Evolutionary conservation across 1,284 basidiomycete genomes (phyloP), one percentile per base, ranked within the genome.

Genomic region (Ceratobasidium sp.): DNA sequence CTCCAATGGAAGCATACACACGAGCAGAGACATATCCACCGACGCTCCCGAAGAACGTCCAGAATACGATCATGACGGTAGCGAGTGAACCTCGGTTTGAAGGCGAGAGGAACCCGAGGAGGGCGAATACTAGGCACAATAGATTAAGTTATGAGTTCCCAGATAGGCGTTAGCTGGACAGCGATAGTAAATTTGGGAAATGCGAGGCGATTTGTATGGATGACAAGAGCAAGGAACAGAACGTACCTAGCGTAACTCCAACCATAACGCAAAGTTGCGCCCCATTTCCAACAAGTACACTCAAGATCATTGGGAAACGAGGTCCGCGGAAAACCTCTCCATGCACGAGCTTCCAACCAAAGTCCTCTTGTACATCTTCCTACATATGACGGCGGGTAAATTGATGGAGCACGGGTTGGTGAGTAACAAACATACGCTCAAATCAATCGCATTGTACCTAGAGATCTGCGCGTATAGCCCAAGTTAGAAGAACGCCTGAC

Each of bases 291-390:
- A 94, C 89, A 81, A 95, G 87, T 55, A 97, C 88, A 1, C 94
- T 91, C 6, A 99, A 84, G 13, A 93, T 78, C 87, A 96, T 89
- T 0, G 94, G 88, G 73, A 91, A 87, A 58, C 84, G 82, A 0
- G 97, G 97, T 3, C 92, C 85, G 35, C 97, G 89, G 86, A 98
- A 98, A 16, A 99, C 94, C 82, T 99, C 97, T 35, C 95, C 96
- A 78, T 98, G 96, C 11, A 98, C 89, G 21, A 97, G 87, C 79
- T 98, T 98, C 97, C 97, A 99, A 3, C 97, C 97, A 86, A 93
- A 98, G 79, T 99, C 97, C 82, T 98, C 96, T 83, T 98, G 96
- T 0, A 98, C 93, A 78, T 98, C 96, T 81, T 98, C 96, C 89
- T 94, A 57, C 32, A 78, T 41, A 74, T 74, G 52, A 58, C 58